phyloP scores from a whole-genome alignment of 2,329 filamentous ascomycete species.

The Colletotrichum magnum region DNA sequence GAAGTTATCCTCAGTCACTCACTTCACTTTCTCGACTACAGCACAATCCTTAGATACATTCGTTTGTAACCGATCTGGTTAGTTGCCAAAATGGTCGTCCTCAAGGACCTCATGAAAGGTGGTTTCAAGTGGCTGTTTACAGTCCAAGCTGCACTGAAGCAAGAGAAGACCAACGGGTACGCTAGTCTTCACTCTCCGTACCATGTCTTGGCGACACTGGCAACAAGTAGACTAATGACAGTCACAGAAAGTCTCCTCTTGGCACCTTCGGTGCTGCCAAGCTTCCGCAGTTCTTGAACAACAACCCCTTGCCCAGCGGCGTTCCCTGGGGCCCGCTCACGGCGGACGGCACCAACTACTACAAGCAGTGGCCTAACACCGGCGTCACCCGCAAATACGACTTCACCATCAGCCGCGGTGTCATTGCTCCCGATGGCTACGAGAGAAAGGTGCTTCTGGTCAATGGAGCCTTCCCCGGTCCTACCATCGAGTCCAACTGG shows the following conservation, averaged over 20 bases:
- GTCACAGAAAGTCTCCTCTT: slow-evolving; percentile 54
- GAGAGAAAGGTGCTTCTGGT: slow-evolving; percentile 69
- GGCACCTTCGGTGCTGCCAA: slow-evolving; percentile 56
- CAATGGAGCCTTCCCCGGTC: slow-evolving; percentile 77
- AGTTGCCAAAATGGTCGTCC: slow-evolving; percentile 45
- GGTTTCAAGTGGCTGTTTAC: slow-evolving; percentile 43
- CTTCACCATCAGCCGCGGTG: slow-evolving; percentile 65
- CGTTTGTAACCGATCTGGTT: slow-evolving; percentile 15
- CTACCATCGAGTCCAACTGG: slow-evolving; percentile 75
- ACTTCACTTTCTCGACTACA: slow-evolving; percentile 12
- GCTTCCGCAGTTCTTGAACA: slow-evolving; percentile 60
- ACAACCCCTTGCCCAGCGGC: slow-evolving; percentile 64
- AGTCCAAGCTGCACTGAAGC: slow-evolving; percentile 44
- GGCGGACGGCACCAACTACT: slow-evolving; percentile 63
- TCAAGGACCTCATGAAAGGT: slow-evolving; percentile 38
- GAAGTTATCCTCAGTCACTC: slow-evolving; percentile 22
- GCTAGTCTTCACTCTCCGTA: background rate
- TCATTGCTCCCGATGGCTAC: slow-evolving; percentile 71
- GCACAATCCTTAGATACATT: slow-evolving; percentile 14
- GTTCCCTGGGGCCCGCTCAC: slow-evolving; percentile 66
- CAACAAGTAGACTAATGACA: slow-evolving; percentile 5
- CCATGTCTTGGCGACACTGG: no score
- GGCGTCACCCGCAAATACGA: slow-evolving; percentile 70
- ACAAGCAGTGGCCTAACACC: slow-evolving; percentile 63
- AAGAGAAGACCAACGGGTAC: slow-evolving; percentile 57